These are phyloP conservation scores for Artemisia annua DNA, from an alignment of 129 eudicot species.

Conservation along the genomic window DNA sequence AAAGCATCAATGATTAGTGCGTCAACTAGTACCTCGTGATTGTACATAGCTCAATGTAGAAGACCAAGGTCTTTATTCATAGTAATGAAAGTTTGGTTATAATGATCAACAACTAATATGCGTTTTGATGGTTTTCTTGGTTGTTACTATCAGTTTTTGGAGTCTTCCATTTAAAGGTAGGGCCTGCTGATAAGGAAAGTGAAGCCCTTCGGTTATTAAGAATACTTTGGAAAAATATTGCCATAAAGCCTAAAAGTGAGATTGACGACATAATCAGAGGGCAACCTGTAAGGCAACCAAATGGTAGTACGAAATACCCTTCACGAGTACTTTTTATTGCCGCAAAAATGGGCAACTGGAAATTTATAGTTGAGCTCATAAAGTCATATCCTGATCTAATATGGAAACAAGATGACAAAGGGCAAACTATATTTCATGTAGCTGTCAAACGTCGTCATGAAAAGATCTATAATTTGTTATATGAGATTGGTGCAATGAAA, in stretches of 20 bases:
- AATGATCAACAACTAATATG: not conserved
- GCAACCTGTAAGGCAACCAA: not conserved
- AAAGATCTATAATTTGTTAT: constrained; percentile 45
- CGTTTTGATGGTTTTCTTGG: not conserved
- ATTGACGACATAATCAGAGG: constrained; percentile 32
- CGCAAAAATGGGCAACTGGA: constrained; percentile 43
- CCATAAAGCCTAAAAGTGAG: constrained; percentile 9
- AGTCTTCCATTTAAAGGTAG: not conserved
- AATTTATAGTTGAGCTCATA: constrained; percentile 42
- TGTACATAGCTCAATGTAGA: not conserved
- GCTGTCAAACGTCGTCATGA: constrained; percentile 50
- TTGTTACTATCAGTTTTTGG: not conserved
- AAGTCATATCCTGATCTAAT: constrained; percentile 53
- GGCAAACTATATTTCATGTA: constrained; percentile 50
- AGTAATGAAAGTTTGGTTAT: too few relatives aligned
- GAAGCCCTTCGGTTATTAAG: constrained; percentile 4
- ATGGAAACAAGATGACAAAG: constrained; percentile 54
- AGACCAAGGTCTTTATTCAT: not conserved
- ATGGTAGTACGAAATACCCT: constrained; percentile 24
- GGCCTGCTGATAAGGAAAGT: not conserved
- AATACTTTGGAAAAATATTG: constrained; percentile 15
- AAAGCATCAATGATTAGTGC: not conserved
- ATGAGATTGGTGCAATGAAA: constrained; percentile 48
- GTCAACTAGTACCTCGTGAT: not conserved
- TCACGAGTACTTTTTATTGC: constrained; percentile 51